A percentile compares a stretch with the other conserved stretches of the same genome.
Evolutionary conservation across 2,329 filamentous ascomycete genomes (phyloP).

Genomic region (Talaromyces rugulosus): DNA sequence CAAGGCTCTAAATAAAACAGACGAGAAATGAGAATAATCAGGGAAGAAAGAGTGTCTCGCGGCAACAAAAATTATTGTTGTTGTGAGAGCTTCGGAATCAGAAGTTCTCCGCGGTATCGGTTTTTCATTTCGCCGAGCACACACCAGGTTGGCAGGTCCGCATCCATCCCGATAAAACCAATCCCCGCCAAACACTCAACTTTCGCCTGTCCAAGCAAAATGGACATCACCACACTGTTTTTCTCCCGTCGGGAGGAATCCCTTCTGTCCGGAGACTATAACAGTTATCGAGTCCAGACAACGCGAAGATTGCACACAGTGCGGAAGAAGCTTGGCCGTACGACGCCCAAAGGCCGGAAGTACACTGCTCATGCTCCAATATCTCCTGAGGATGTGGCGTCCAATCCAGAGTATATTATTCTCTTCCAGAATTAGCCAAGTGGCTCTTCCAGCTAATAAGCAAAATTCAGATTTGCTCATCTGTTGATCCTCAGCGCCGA

Average conservation of each 20-base stretch:
- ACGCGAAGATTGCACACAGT: slow-evolving; percentile 76
- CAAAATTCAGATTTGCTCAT: slow-evolving; percentile 61
- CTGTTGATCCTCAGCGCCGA: slow-evolving; percentile 83
- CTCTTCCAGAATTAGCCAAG: background rate
- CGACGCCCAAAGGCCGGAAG: slow-evolving; percentile 82
- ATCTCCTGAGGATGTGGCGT: slow-evolving; percentile 69
- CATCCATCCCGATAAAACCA: slow-evolving; percentile 1
- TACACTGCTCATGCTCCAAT: slow-evolving; percentile 67
- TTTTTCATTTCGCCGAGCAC: slow-evolving; percentile 14
- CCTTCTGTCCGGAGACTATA: slow-evolving; percentile 83
- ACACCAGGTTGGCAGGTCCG: slow-evolving; percentile 2
- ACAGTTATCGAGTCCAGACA: slow-evolving; percentile 74
- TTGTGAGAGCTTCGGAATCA: slow-evolving; percentile 2
- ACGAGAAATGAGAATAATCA: background rate
- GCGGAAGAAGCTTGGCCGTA: slow-evolving; percentile 78
- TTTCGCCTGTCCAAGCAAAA: slow-evolving; percentile 33
- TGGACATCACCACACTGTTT: slow-evolving; percentile 89
- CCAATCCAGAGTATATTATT: slow-evolving; percentile 66
- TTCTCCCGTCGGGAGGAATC: slow-evolving; percentile 75
- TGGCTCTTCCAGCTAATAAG: background rate
- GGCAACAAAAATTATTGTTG: slow-evolving; percentile 4
- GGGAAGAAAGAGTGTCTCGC: background rate
- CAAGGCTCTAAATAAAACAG: background rate
- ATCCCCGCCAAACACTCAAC: slow-evolving; percentile 3
- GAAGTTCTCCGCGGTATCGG: slow-evolving; percentile 13